A percentile compares a stretch with the other conserved stretches of the same genome.
Conservation (phyloP, 139 green algal genomes). For the Chlamydomonas schloesseri region DNA sequence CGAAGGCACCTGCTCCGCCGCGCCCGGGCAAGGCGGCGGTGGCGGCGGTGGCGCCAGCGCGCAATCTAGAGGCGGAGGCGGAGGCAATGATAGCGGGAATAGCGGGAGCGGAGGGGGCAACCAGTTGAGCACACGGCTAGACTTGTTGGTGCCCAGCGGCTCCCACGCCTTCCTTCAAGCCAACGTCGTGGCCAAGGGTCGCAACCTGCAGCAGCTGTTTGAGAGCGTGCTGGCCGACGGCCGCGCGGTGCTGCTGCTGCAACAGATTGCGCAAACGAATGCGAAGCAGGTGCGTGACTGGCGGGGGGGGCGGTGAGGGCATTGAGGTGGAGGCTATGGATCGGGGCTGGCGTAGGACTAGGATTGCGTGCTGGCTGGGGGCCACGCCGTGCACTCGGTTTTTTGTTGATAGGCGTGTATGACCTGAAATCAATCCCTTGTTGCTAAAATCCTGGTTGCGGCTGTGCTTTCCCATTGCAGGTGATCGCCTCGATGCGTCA, state of each 20-base stretch:
- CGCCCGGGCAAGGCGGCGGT: background rate
- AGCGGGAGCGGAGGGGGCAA: background rate
- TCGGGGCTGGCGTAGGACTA: too few species aligned
- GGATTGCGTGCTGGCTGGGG: too few species aligned
- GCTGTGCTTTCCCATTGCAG: too few species aligned
- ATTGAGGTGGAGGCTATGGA: too few species aligned
- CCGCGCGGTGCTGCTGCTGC: conserved; percentile 37
- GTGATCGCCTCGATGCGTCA: too few species aligned
- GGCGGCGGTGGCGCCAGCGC: background rate
- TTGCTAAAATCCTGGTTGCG: too few species aligned
- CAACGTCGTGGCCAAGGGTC: conserved; percentile 28
- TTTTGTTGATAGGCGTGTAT: too few species aligned
- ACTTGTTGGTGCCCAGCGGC: conserved; percentile 28
- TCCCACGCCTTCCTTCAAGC: conserved; percentile 33
- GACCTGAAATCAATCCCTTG: too few species aligned
- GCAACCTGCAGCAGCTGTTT: conserved; percentile 40
- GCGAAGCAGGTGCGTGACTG: background rate
- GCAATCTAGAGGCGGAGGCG: background rate
- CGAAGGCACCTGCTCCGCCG: too few species aligned
- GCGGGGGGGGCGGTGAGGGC: too few species aligned
- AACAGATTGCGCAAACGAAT: conserved; percentile 29
- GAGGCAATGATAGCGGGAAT: background rate
- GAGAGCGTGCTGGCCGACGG: conserved; percentile 33
- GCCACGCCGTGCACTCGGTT: too few species aligned
- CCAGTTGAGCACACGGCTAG: background rate